These are phyloP conservation scores for Linum usitatissimum DNA, from an alignment of 345 rosid species.

Conservation along the genomic window DNA sequence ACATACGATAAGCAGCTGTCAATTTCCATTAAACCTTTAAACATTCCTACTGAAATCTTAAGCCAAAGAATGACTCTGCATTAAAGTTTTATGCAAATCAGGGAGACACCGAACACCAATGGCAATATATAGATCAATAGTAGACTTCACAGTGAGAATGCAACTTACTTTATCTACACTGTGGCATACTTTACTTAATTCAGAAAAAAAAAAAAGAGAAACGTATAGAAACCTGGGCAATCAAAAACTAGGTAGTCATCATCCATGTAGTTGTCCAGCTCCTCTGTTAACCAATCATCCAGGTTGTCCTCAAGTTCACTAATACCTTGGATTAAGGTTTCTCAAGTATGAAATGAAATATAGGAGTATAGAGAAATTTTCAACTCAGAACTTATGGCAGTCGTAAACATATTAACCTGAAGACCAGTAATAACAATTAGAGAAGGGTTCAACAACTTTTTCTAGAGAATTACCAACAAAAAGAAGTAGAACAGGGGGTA, in stretches of 20 bases:
- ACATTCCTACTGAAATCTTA: background rate
- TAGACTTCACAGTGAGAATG: too few species aligned
- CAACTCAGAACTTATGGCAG: too few species aligned
- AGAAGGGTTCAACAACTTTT: too few species aligned
- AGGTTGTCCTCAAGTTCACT: slow-evolving; percentile 72
- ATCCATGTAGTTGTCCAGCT: slow-evolving; percentile 73
- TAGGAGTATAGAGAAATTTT: background rate
- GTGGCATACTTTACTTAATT: background rate
- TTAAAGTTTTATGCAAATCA: too few species aligned
- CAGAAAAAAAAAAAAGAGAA: background rate
- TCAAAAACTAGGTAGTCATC: slow-evolving; percentile 86
- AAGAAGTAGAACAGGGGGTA: too few species aligned
- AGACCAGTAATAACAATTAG: too few species aligned
- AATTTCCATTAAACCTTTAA: background rate
- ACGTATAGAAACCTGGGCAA: slow-evolving; percentile 60
- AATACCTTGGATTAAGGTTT: slow-evolving; percentile 36
- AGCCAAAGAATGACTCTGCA: too few species aligned
- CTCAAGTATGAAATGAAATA: slow-evolving; percentile 2
- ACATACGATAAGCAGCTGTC: background rate
- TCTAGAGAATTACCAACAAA: too few species aligned
- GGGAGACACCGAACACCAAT: too few species aligned
- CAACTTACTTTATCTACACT: background rate
- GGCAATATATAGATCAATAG: too few species aligned
- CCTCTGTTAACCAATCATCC: slow-evolving; percentile 81
- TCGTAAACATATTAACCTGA: too few species aligned